Evolutionary conservation across 345 rosid genomes (phyloP).

Genomic region (Gossypium stocksii): DNA sequence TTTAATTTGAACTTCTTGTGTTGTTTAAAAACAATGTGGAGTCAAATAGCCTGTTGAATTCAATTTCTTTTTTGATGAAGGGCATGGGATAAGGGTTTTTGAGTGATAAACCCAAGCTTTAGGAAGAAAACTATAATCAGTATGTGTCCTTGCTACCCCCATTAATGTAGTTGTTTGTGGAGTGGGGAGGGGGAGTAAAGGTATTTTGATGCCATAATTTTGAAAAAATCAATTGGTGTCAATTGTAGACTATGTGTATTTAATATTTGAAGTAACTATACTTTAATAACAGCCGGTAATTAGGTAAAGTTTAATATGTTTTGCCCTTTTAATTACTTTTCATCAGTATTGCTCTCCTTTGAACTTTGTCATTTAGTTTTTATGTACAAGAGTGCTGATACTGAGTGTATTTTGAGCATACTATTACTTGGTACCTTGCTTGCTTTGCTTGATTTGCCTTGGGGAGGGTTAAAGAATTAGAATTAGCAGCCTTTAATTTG

Average conservation of each 20-base stretch:
- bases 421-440: conserved; percentile 7
- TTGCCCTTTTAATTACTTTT: conserved; percentile 13
- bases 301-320: background rate
- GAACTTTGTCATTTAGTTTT: background rate
- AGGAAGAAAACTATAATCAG: no score
- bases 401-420: conserved; percentile 12
- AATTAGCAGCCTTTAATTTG: conserved; percentile 45
- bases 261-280: conserved; percentile 20
- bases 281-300: conserved; percentile 9
- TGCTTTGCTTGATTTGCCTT: conserved; percentile 19
- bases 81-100: no score
- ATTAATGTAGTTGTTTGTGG: background rate
- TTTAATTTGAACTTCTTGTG: background rate
- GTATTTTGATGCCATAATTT: background rate
- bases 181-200: background rate
- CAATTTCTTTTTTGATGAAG: no score
- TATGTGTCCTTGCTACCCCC: background rate
- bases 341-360: background rate
- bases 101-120: no score
- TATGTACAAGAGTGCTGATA: background rate
- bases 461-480: conserved; percentile 33
- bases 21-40: background rate
- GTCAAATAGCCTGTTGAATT: background rate
- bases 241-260: conserved; percentile 9
- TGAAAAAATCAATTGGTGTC: background rate